These are phyloP conservation scores for Royoungia palumana DNA, from an alignment of 768 basidiomycete species.

Conservation along the genomic window DNA sequence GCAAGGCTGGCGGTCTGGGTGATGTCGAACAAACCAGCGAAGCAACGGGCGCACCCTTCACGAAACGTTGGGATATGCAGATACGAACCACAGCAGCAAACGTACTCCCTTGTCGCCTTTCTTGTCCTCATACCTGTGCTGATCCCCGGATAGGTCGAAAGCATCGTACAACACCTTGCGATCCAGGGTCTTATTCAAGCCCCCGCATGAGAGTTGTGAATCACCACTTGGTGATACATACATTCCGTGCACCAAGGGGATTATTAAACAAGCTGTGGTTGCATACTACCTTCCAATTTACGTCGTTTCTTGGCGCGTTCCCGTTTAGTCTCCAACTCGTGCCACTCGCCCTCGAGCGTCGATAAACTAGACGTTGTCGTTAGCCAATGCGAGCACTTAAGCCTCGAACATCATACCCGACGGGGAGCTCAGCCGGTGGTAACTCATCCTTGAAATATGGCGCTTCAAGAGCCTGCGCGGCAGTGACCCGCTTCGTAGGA, in stretches of 20 bases:
- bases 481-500: conserved; percentile 72
- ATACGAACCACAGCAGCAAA: conserved; percentile 87
- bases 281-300: conserved; percentile 53
- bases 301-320: conserved; percentile 81
- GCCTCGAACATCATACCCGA: conserved; percentile 52
- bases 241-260: conserved; percentile 18
- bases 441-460: conserved; percentile 83
- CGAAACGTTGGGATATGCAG: conserved; percentile 94
- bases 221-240: conserved; percentile 11
- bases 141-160: conserved; percentile 58
- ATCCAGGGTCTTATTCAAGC: conserved; percentile 62
- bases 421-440: conserved; percentile 69
- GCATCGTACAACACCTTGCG: conserved; percentile 79
- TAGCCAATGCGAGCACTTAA: conserved; percentile 3
- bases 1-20: conserved; percentile 90
- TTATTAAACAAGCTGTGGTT: conserved; percentile 35
- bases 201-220: conserved; percentile 16
- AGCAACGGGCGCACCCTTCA: conserved; percentile 85
- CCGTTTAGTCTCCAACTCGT: conserved; percentile 93
- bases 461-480: conserved; percentile 73
- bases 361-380: conserved; percentile 51
- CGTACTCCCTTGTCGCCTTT: conserved; percentile 41
- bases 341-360: conserved; percentile 91
- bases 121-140: background rate
- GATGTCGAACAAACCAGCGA: conserved; percentile 83